Percentiles rank a stretch among this genome's conserved stretches.
phyloP scores from a whole-genome alignment of 1,284 basidiomycete species.

The Ceratorhiza oryzae-sativae region DNA sequence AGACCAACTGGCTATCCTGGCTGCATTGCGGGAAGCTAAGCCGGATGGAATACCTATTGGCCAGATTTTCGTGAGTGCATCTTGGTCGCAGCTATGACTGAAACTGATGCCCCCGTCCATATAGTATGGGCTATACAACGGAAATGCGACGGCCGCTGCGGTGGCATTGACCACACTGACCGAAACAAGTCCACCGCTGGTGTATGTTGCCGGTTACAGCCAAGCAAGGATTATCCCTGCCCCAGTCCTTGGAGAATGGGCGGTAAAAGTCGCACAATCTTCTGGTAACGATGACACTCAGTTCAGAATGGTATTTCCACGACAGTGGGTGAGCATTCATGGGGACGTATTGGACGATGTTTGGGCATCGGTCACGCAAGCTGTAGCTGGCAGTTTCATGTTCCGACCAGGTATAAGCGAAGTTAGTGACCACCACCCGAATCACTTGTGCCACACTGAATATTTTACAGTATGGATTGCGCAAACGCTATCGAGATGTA shows the following conservation, averaged over 20 bases:
- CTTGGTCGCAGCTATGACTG: constrained; percentile 49
- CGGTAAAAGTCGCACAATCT: constrained; percentile 57
- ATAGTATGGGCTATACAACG: neutral
- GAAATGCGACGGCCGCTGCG: neutral
- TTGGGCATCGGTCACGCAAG: constrained; percentile 73
- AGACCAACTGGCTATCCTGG: neutral
- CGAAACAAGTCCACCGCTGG: constrained; percentile 55
- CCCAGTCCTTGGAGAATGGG: constrained; percentile 63
- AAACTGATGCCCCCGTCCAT: neutral
- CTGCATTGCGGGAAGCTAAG: neutral
- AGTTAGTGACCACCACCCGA: constrained; percentile 55
- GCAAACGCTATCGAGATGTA: constrained; percentile 67
- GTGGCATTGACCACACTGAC: neutral
- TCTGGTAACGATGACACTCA: constrained; percentile 50
- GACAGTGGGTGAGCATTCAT: constrained; percentile 78
- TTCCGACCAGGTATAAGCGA: constrained; percentile 76
- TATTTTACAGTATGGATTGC: constrained; percentile 63
- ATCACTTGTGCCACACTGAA: constrained; percentile 9
- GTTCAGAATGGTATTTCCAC: constrained; percentile 61
- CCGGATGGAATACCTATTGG: neutral
- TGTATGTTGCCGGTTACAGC: constrained; percentile 71
- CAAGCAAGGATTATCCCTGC: constrained; percentile 59
- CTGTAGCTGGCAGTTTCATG: constrained; percentile 70
- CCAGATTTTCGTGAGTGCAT: constrained; percentile 50
- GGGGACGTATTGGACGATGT: constrained; percentile 66